Percentiles rank a stretch among this genome's conserved stretches.
Evolutionary conservation across 2,329 filamentous ascomycete genomes (phyloP).

Genomic region (Sclerotinia sclerotiorum): DNA sequence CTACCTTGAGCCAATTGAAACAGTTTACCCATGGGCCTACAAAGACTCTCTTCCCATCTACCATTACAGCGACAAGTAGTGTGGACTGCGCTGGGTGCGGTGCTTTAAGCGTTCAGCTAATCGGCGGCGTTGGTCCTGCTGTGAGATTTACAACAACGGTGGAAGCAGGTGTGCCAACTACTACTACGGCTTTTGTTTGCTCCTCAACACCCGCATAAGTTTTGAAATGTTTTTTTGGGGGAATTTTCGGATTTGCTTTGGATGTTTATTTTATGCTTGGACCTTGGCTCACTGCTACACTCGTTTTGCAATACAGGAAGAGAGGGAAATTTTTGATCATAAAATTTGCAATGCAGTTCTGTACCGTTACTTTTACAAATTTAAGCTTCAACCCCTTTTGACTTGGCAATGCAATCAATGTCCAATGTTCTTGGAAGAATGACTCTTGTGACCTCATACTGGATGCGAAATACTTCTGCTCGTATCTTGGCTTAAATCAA

Average conservation of each 20-base stretch:
- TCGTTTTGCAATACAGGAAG: neutral
- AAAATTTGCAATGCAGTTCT: neutral
- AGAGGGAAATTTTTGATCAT: neutral
- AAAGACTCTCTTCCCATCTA: constrained; percentile 3
- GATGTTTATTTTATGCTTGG: neutral
- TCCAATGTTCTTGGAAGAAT: neutral
- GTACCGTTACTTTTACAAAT: neutral
- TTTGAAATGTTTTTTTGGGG: neutral
- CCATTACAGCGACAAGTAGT: constrained; percentile 12
- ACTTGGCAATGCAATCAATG: neutral
- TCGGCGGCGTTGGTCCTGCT: constrained; percentile 21
- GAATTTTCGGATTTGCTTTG: neutral
- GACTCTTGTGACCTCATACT: neutral
- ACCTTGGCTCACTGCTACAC: neutral
- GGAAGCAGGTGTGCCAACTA: constrained; percentile 1
- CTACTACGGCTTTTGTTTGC: constrained; percentile 14
- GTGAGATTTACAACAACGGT: constrained; percentile 15
- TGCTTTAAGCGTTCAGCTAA: neutral
- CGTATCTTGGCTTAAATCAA: neutral
- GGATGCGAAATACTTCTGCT: neutral
- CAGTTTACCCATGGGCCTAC: constrained; percentile 14
- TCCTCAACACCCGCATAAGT: neutral
- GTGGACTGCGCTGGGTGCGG: constrained; percentile 21
- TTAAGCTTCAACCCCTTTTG: neutral
- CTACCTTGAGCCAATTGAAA: neutral